Base-by-base conservation (phyloP, 116 monocot genomes). In the Zostera marina region DNA sequence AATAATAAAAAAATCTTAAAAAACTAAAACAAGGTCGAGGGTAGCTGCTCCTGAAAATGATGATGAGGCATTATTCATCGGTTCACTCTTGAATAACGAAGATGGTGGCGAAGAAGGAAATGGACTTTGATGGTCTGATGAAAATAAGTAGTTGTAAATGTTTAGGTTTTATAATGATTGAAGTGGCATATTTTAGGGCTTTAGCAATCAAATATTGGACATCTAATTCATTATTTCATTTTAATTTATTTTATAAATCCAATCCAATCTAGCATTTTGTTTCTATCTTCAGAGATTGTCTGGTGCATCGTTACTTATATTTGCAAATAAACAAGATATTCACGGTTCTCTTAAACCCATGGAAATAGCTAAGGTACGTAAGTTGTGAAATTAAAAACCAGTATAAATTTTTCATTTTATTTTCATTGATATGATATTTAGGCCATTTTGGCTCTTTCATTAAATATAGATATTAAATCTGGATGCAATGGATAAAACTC, bases 281-380 rank as follows among this genome's bases (percentile, higher is more conserved):
- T 40, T 24, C 22, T 60, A 59, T 39, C 63, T 49, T 65, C 83
- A 93, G 93, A 87, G 93, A 66, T 59, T 93, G 61, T 76, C 84
- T 44, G 93, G 93, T 56, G 79, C 93, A 40, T 87, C 93, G 26
- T 72, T 93, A 55, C 70, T 93, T 63, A 73, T 93, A 19, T 84
- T 93, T 65, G 93, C 93, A 41, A 93, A 93, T 72, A 93, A 93
- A 73, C 93, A 93, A 68, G 93, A 93, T 75, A 93, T 93, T 61
- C 93, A 87, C 40, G 88, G 93, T 59, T 74, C 88, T 63, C 84
- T 87, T 45, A 81, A 74, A 53, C 88, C 88, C 14, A 54, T 14
- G 41, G 88, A 93, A 69, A 93, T 93, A 57, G 74, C 78, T 19
- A 81, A 81, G 55, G 93, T 83, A 78, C 71, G 72, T 47, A n/a